Evolutionary conservation across 2,329 filamentous ascomycete genomes (phyloP), one percentile per base, ranked within the genome.

Genomic region (Zarea fungicola): DNA sequence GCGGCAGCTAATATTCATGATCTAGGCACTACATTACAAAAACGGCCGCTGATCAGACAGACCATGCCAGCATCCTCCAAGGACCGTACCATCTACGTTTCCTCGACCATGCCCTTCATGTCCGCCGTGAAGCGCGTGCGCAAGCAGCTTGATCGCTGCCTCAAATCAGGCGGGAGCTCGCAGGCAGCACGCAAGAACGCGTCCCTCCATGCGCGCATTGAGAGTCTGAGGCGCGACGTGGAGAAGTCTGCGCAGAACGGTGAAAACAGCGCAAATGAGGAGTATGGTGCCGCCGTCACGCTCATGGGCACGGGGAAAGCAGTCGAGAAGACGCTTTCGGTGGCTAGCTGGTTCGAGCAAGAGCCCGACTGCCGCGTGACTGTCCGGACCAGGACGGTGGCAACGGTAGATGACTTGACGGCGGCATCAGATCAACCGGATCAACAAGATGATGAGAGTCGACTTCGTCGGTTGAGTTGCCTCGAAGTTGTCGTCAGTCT

Each of bases 281-380:
- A 54, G 18, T 55, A 58, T 16, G 58, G 60, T 3, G 60, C 65
- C 9, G 62, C 58, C 18, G 81, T 87, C 4, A 69, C 76, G 13
- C 62, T 88, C 2, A 73, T 84, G 47, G 85, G 80, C 7, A 84
- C 83, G 0, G 85, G 85, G 1, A 77, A 75, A 55, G 85, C 85
- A 7, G 82, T 89, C 25, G 71, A 77, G 53, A 81, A 81, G 64
- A 78, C 78, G 1, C 63, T 87, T 51, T 71, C 77, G 22, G 63
- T 89, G 6, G 85, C 80, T 0, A 64, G 77, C 28, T 85, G 79
- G 72, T 88, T 89, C 55, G 75, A 80, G 63, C 72, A 78, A 47
- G 75, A 84, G 63, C 69, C 64, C 11, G 80, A 81, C 53, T 83
- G 79, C 54, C 60, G 65, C 5, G 81, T 89, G 2, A 67, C 71